Conservation (phyloP, 306 rosid genomes). For the Quercus mongolica region DNA sequence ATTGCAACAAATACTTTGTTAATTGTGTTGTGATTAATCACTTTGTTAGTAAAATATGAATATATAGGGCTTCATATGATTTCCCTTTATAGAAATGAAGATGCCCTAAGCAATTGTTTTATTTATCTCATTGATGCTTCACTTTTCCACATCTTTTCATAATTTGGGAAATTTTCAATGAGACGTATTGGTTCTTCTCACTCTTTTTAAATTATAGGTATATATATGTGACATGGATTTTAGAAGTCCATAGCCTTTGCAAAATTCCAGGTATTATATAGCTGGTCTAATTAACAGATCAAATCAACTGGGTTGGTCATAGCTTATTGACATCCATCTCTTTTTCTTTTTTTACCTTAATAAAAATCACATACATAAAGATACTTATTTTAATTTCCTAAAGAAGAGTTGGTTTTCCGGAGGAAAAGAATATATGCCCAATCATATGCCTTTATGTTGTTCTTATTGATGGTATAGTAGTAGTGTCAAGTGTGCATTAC, state of each 20-base stretch:
- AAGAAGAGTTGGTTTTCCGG: neutral
- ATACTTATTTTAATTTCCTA: neutral
- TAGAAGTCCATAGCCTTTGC: neutral
- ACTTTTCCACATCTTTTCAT: slow-evolving; percentile 31
- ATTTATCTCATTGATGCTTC: slow-evolving; percentile 13
- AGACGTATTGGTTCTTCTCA: slow-evolving; percentile 29
- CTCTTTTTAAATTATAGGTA: slow-evolving; percentile 6
- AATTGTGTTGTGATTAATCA: slow-evolving; percentile 32
- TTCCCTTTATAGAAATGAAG: slow-evolving; percentile 35
- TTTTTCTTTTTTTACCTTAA: too few relatives aligned
- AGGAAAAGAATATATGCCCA: neutral
- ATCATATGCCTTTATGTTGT: neutral
- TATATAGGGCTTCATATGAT: slow-evolving; percentile 12
- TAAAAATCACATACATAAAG: too few relatives aligned
- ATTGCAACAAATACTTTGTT: slow-evolving; percentile 45
- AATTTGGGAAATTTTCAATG: slow-evolving; percentile 21
- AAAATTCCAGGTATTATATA: neutral
- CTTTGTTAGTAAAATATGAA: slow-evolving; percentile 23
- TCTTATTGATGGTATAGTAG: neutral
- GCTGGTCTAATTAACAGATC: neutral
- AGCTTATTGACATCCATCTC: too few relatives aligned
- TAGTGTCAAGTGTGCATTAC: neutral
- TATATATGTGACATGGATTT: neutral
- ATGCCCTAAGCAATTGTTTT: slow-evolving; percentile 12
- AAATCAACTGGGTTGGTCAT: too few relatives aligned